Conservation (phyloP, 495 filamentous ascomycete species). For the Penicillium goetzii region DNA sequence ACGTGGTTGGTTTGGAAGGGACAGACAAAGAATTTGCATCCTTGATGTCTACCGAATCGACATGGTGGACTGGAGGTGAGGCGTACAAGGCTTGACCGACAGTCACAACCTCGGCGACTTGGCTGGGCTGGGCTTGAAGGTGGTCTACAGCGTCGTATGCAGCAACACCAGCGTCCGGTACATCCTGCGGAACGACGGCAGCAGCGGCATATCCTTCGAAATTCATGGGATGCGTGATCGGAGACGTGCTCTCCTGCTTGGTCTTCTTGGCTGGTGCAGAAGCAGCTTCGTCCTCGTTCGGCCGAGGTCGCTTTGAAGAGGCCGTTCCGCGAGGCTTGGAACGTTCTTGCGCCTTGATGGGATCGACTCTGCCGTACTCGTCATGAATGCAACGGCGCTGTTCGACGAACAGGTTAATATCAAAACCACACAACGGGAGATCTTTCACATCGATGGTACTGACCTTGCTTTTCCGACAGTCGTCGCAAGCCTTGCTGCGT, state of each 20-base stretch:
- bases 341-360: slow-evolving; percentile 61
- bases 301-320: slow-evolving; percentile 51
- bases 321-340: slow-evolving; percentile 60
- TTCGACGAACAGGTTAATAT: background rate
- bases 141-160: slow-evolving; percentile 10
- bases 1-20: slow-evolving; percentile 43
- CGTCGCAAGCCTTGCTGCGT: slow-evolving; percentile 65
- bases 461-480: slow-evolving; percentile 72
- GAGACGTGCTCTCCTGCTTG: slow-evolving; percentile 48
- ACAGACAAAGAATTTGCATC: slow-evolving; percentile 37
- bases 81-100: slow-evolving; percentile 40
- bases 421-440: background rate
- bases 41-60: slow-evolving; percentile 39
- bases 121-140: slow-evolving; percentile 14
- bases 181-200: slow-evolving; percentile 21
- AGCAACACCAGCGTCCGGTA: slow-evolving; percentile 12
- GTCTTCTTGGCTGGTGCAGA: slow-evolving; percentile 38
- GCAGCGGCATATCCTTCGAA: slow-evolving; percentile 24
- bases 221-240: slow-evolving; percentile 26
- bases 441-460: slow-evolving; percentile 10
- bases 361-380: slow-evolving; percentile 65
- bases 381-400: slow-evolving; percentile 73
- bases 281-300: slow-evolving; percentile 40
- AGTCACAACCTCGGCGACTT: slow-evolving; percentile 25
- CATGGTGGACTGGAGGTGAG: slow-evolving; percentile 44